Conservation (phyloP, 2,329 filamentous ascomycete genomes). For the Esteya vermicola region DNA sequence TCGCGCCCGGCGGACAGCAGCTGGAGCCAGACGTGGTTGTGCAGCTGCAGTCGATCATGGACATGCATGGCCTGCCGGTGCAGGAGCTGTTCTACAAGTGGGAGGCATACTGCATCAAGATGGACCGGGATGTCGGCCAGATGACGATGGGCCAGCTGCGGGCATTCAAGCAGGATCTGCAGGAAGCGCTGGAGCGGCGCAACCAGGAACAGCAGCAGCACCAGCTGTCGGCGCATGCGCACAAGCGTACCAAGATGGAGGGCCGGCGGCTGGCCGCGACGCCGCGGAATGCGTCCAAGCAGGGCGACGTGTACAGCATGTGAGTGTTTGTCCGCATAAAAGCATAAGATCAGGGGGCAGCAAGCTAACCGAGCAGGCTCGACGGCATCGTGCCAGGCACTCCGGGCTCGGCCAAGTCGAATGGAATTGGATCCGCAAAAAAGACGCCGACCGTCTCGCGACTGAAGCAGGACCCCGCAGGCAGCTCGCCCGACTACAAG, state of each 20-base stretch:
- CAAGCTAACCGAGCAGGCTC: constrained; percentile 29
- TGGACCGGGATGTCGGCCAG: constrained; percentile 67
- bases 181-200: constrained; percentile 56
- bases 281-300: constrained; percentile 42
- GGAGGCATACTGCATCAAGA: constrained; percentile 95
- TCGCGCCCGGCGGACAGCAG: constrained; percentile 41
- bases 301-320: constrained; percentile 71
- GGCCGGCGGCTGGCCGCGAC: constrained; percentile 38
- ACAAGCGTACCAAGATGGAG: constrained; percentile 45
- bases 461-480: constrained; percentile 26
- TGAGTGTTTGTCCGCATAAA: constrained; percentile 20
- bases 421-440: constrained; percentile 13
- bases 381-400: constrained; percentile 57
- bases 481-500: constrained; percentile 30
- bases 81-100: constrained; percentile 97
- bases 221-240: constrained; percentile 21
- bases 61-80: constrained; percentile 63
- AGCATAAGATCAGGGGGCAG: too few species aligned
- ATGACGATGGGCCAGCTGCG: constrained; percentile 48
- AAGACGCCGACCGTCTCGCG: constrained; percentile 31
- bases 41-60: constrained; percentile 76
- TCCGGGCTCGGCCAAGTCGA: constrained; percentile 25
- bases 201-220: constrained; percentile 37
- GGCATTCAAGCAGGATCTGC: constrained; percentile 73
- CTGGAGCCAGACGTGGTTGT: constrained; percentile 64